Evolutionary conservation across 768 basidiomycete species (phyloP), one percentile per base, ranked within the genome.

Genomic region (Mycena pura): DNA sequence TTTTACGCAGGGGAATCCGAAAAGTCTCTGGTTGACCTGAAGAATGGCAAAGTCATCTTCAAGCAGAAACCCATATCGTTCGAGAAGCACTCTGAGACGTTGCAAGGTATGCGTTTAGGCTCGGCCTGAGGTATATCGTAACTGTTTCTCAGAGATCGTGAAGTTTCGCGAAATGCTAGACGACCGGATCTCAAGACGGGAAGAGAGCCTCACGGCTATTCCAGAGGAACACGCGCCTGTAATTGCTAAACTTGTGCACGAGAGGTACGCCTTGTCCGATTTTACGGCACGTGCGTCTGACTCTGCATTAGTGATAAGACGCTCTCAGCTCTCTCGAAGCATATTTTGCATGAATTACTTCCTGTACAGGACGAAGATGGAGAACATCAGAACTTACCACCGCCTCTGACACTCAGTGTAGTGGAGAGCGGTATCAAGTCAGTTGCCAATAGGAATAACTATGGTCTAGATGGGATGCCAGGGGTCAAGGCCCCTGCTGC

Each of bases 211-310:
- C 27, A 70, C 70, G 8, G 70, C 68, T 6, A 83, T 95, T 48
- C 89, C 93, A 0, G 83, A 88, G 5, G 85, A 90, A 61, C 82
- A 94, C 70, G 81, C 77, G 63, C 85, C 92, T 1, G 76, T 96
- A 24, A 84, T 96, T 66, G 93, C 87, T 6, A 94, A 95, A 73
- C 74, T 95, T 38, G 86, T 86, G 1, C 91, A 94, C 64, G 95
- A 96, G 76, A 95, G 93, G 95, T 93, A 48, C 52, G 46, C 15
- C 62, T 29, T 8, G 24, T 21, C 29, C 57, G 13, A 17, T n/a
- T 50, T 47, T 19, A 3, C 15, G n/a, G n/a, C 17, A 11, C 9
- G 21, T 38, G 17, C 21, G 31, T 39, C 60, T 63, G 47, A 51
- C 41, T 38, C 57, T 63, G 34, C 24, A 40, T 31, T 58, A 96